These are phyloP conservation scores for Scheffersomyces illinoinensis DNA, from an alignment of 1,139 yeast genomes.

Conservation along the genomic window DNA sequence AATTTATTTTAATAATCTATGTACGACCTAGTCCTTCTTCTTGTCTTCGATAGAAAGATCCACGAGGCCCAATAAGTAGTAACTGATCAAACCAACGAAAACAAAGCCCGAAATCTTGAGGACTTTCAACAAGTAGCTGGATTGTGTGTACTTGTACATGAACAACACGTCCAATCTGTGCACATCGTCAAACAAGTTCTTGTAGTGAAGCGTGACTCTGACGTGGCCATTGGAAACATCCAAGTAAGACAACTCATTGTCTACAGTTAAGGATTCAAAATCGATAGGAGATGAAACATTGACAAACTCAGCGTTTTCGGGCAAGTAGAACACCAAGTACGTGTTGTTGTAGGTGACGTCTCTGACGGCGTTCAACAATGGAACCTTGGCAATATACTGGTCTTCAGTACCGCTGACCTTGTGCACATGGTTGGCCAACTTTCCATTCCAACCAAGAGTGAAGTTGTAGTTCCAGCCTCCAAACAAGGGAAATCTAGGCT, in stretches of 20 bases:
- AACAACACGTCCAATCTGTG: slow-evolving; percentile 57
- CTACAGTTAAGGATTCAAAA: slow-evolving; percentile 33
- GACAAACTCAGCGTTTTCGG: slow-evolving; percentile 78
- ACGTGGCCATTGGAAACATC: slow-evolving; percentile 82
- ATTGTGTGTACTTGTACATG: slow-evolving; percentile 59
- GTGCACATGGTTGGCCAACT: slow-evolving; percentile 54
- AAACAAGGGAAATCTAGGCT: slow-evolving; percentile 89
- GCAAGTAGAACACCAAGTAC: slow-evolving; percentile 66
- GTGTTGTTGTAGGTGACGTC: slow-evolving; percentile 70
- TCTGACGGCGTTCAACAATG: slow-evolving; percentile 70
- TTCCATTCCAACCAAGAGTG: slow-evolving; percentile 87
- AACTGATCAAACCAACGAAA: slow-evolving; percentile 60
- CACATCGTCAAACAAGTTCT: slow-evolving; percentile 72
- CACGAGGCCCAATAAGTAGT: slow-evolving; percentile 48
- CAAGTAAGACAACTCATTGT: slow-evolving; percentile 62
- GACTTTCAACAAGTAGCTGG: slow-evolving; percentile 64
- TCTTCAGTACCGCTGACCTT: slow-evolving; percentile 40
- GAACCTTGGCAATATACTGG: slow-evolving; percentile 64
- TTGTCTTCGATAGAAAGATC: slow-evolving; percentile 32
- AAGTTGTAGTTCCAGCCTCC: slow-evolving; percentile 97
- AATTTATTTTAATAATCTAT: slow-evolving; percentile 2
- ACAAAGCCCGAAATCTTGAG: slow-evolving; percentile 63
- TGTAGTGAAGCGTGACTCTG: slow-evolving; percentile 62
- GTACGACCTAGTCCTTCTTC: slow-evolving; percentile 3
- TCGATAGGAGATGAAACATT: slow-evolving; percentile 61